Conservation (phyloP, 2,329 filamentous ascomycete species). For the Pseudocercospora vitis region DNA sequence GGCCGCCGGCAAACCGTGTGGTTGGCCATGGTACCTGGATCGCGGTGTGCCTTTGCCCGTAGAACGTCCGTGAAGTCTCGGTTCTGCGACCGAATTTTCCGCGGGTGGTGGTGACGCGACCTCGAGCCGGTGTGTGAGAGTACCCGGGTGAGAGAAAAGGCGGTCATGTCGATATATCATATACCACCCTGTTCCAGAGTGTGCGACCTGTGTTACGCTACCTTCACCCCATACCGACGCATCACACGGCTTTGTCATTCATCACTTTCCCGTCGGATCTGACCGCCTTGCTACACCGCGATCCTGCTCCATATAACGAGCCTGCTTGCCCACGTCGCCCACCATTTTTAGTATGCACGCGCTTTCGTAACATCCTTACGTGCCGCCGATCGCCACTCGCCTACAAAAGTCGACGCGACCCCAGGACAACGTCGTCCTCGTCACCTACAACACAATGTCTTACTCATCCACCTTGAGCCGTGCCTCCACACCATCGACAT, state of each 20-base stretch:
- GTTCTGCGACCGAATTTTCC: neutral
- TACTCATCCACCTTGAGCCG: conserved; percentile 18
- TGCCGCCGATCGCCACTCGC: conserved; percentile 12
- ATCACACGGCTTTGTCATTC: conserved; percentile 19
- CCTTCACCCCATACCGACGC: conserved; percentile 9
- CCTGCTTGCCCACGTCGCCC: conserved; percentile 13
- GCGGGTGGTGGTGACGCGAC: conserved; percentile 13
- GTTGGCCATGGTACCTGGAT: conserved; percentile 1
- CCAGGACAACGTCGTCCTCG: conserved; percentile 1
- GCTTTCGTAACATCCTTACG: conserved; percentile 17
- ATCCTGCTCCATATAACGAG: conserved; percentile 9
- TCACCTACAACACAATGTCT: conserved; percentile 11
- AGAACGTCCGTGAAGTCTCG: conserved; percentile 8
- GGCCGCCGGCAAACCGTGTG: neutral
- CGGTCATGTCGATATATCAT: conserved; percentile 19
- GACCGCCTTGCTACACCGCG: conserved; percentile 10
- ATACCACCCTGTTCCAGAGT: conserved; percentile 14
- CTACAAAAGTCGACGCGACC: neutral
- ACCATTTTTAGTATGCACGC: conserved; percentile 17
- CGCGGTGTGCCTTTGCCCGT: conserved; percentile 4
- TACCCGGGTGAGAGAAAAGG: conserved; percentile 7
- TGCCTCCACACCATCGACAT: conserved; percentile 15
- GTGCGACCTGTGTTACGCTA: conserved; percentile 6
- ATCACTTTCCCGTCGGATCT: conserved; percentile 9
- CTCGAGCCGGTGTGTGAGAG: conserved; percentile 8